Evolutionary conservation across 768 basidiomycete genomes (phyloP), one percentile per base, ranked within the genome.

Genomic region (Tephrocybe sp.): DNA sequence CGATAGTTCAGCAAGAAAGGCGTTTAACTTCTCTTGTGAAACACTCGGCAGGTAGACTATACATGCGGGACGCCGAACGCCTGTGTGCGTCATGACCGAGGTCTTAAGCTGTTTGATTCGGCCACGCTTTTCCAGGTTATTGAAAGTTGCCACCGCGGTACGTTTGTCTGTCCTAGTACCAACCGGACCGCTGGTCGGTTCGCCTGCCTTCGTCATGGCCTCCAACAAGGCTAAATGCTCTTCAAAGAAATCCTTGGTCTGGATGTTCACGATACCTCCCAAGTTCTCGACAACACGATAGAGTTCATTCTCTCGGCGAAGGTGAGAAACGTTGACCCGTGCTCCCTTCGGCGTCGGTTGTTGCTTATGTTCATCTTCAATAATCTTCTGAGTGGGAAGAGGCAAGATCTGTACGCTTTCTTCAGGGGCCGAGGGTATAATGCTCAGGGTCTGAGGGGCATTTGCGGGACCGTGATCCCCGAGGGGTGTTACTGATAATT

Each of bases 261-360:
- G 79, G 11, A 79, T 72, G 58, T 86, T 85, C 39, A 78, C 69
- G 36, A 92, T 80, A 0, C 91, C 92, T 6, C 86, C 86, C 45
- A 78, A 68, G 20, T 72, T 75, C 50, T 83, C 76, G n/a, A 93
- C 67, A 18, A 89, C 77, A 25, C 79, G 82, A 48, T 84, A 62
- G 42, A 93, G 65, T 65, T 94, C 92, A 54, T 88, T 90, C 70
- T 93, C 90, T 18, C 92, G 81, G 3, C 89, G 82, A 36, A 90
- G 71, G 51, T 86, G 78, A 14, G 91, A 89, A 21, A 93, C 80
- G 57, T 93, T 94, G 42, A 81, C 73, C 55, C 77, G 79, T 69
- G 55, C 30, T 7, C 44, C 54, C 20, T 58, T 55, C 21, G 55
- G 21, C 23, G 37, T 32, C 6, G 24, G n/a, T 32, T 55, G 20